phyloP scores from a whole-genome alignment of 1,139 yeast genomes.

The Geotrichum reessii region DNA sequence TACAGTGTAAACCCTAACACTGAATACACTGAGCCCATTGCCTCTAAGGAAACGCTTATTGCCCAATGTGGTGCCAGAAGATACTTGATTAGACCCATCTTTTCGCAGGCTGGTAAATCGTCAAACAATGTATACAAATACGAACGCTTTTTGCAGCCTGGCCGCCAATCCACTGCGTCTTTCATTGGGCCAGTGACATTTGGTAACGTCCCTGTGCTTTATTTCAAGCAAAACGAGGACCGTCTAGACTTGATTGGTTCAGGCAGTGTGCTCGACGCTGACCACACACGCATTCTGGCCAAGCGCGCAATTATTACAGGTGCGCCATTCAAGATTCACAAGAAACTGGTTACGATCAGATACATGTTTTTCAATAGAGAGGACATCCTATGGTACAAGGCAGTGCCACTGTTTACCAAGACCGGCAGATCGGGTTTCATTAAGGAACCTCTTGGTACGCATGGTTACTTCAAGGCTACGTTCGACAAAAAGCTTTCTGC shows the following conservation, averaged over 20 bases:
- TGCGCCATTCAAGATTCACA: slow-evolving; percentile 92
- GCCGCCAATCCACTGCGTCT: slow-evolving; percentile 72
- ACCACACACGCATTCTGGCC: slow-evolving; percentile 76
- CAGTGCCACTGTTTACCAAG: slow-evolving; percentile 87
- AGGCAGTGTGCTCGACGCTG: slow-evolving; percentile 85
- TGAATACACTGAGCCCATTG: slow-evolving; percentile 69
- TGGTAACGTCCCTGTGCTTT: slow-evolving; percentile 48
- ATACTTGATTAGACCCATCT: slow-evolving; percentile 75
- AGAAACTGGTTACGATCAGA: slow-evolving; percentile 82
- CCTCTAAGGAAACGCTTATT: slow-evolving; percentile 69
- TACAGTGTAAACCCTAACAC: slow-evolving; percentile 84
- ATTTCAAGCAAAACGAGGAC: slow-evolving; percentile 37
- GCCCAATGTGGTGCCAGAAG: slow-evolving; percentile 95
- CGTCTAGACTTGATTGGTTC: slow-evolving; percentile 71
- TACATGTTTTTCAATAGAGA: slow-evolving; percentile 95
- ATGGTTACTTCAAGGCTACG: slow-evolving; percentile 94
- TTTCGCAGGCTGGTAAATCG: slow-evolving; percentile 67
- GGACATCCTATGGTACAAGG: slow-evolving; percentile 85
- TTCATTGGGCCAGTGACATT: slow-evolving; percentile 86
- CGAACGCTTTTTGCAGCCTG: slow-evolving; percentile 78
- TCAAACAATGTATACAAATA: slow-evolving; percentile 83
- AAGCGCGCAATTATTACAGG: slow-evolving; percentile 90
- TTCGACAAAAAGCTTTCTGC: slow-evolving; percentile 88
- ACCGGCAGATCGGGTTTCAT: slow-evolving; percentile 90
- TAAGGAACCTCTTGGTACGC: slow-evolving; percentile 94